Evolutionary conservation across 1,284 basidiomycete genomes (phyloP), one percentile per base, ranked within the genome.

Genomic region (Xerocomus minutiporus): DNA sequence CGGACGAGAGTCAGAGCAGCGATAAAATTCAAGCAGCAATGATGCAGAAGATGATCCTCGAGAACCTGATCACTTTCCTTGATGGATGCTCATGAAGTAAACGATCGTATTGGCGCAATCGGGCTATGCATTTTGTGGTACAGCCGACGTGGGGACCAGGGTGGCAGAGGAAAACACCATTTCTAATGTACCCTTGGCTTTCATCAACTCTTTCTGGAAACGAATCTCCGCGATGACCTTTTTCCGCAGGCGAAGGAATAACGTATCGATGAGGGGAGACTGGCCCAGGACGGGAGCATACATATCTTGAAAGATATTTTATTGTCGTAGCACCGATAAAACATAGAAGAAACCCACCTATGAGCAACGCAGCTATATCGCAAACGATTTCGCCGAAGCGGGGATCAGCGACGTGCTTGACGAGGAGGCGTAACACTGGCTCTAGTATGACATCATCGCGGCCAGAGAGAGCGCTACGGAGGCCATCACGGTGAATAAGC

Each of bases 391-490:
- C 86, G 32, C 93, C 92, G 65, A 97, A 99, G 26, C 92, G 84
- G 46, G 94, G 91, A 70, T 98, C 94, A 3, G 86, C 79, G 46
- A 97, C 81, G 67, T 98, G 83, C 61, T 91, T 90, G 46, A 93
- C 73, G 9, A 99, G 78, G 48, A 98, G 82, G 2, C 85, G 79
- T 8, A 99, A 78, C 20, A 99, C 78, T 0, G 96, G 96, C 68
- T 97, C 94, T 3, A 99, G 76, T 4, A 96, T 81, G 28, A 98
- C 88, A 66, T 99, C 97, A 65, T 99, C 96, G 44, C 97, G 83
- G 26, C 93, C 93, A 0, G 87, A 79, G 5, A 99, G 77, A 1
- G 97, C 96, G 59, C 84, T 83, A 51, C 86, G 80, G 39, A 99
- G 76, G 1, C 92, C 96, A 67, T 99, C 93, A 8, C 92, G 86